Conservation (phyloP, 2,329 filamentous ascomycete species). For the Aspergillus fischeri region DNA sequence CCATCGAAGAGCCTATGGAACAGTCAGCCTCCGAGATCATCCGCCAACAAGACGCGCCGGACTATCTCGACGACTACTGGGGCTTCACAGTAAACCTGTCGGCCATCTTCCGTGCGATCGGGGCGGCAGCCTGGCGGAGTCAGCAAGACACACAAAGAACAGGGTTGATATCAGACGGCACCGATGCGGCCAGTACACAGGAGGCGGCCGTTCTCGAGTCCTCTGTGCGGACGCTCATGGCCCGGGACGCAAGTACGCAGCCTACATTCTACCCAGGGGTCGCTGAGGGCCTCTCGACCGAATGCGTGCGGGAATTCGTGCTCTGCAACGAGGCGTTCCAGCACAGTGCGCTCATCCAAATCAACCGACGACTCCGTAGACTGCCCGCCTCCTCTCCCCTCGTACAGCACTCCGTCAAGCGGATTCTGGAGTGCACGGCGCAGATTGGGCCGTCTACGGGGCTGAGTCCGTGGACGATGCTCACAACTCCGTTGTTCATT, state of each 20-base stretch:
- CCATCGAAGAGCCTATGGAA: conserved; percentile 26
- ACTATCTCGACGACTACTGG: conserved; percentile 42
- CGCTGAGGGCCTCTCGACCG: conserved; percentile 27
- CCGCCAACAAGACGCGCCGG: conserved; percentile 16
- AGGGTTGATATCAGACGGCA: conserved; percentile 11
- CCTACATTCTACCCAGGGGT: conserved; percentile 36
- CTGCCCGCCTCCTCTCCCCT: conserved; percentile 25
- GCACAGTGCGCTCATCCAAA: conserved; percentile 42
- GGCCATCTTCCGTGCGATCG: conserved; percentile 37
- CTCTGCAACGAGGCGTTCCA: conserved; percentile 43
- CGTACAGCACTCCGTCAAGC: conserved; percentile 34
- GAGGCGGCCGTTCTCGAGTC: conserved; percentile 32
- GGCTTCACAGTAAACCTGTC: conserved; percentile 40
- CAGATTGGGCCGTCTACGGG: conserved; percentile 37
- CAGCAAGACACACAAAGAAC: conserved; percentile 16
- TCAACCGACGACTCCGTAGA: conserved; percentile 35
- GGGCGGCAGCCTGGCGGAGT: conserved; percentile 32
- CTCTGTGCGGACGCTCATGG: conserved; percentile 32
- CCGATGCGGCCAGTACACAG: neutral
- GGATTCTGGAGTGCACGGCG: conserved; percentile 37
- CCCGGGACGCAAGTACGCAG: conserved; percentile 23
- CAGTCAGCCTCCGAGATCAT: conserved; percentile 13
- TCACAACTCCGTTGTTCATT: conserved; percentile 43
- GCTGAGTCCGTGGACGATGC: conserved; percentile 40
- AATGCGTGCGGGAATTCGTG: conserved; percentile 33